Evolutionary conservation across 176 grass and related monocot genomes (phyloP).

Genomic region (Metroxylon sagu): DNA sequence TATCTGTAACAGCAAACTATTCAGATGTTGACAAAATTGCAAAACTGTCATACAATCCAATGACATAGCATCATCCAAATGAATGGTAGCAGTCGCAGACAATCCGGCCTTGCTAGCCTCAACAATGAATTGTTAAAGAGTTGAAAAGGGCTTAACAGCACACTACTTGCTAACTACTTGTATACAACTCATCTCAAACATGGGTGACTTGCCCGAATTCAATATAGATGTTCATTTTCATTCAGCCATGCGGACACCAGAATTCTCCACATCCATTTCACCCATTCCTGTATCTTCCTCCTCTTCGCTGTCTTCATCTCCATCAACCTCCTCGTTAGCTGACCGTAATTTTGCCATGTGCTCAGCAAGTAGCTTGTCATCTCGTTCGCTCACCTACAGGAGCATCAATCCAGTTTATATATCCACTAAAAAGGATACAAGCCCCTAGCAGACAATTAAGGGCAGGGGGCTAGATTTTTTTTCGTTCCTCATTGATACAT

Average conservation of each 20-base stretch:
- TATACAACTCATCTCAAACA: conserved; percentile 39
- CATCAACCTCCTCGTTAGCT: conserved; percentile 75
- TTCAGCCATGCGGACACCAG: conserved; percentile 40
- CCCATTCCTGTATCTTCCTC: conserved; percentile 99
- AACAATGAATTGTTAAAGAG: too few relatives aligned
- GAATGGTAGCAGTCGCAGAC: too few relatives aligned
- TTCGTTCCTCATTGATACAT: too few relatives aligned
- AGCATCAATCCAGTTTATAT: neutral
- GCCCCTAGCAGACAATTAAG: neutral
- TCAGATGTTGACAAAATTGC: too few relatives aligned
- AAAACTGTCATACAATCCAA: too few relatives aligned
- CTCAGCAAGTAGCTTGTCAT: conserved; percentile 77
- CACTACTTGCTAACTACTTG: conserved; percentile 11
- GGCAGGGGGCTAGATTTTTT: neutral
- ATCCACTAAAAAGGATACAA: neutral
- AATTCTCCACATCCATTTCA: conserved; percentile 35
- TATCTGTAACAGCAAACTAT: too few relatives aligned
- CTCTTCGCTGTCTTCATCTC: conserved; percentile 76
- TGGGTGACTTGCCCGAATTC: neutral
- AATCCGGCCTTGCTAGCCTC: too few relatives aligned
- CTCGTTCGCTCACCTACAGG: conserved; percentile 83
- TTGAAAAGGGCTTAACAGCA: too few relatives aligned
- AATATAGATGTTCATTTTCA: neutral
- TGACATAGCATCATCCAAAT: too few relatives aligned
- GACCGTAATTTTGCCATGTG: conserved; percentile 66